Percentiles rank a stretch among this genome's conserved stretches.
These are phyloP conservation scores for Polymyxa betae DNA, from an alignment of 208 protist species.

Conservation along the genomic window DNA sequence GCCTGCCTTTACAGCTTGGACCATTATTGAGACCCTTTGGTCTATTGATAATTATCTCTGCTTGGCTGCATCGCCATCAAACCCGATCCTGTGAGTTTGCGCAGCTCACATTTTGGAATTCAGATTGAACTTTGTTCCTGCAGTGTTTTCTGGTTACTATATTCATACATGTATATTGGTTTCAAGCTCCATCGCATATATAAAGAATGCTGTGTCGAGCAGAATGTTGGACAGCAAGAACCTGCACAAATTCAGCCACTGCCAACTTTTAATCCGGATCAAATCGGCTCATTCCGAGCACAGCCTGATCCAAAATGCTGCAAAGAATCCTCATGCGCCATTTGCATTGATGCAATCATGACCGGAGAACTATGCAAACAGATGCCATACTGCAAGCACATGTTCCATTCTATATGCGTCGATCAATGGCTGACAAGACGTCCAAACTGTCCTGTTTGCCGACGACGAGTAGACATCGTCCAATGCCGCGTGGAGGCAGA, in stretches of 20 bases:
- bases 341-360: not conserved
- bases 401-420: not conserved
- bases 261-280: not conserved
- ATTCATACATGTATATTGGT: not conserved
- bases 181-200: slow-evolving; percentile 10
- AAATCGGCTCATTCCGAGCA: not conserved
- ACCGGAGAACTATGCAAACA: slow-evolving; percentile 7
- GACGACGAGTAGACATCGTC: not conserved
- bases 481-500: not conserved
- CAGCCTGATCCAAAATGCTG: not conserved
- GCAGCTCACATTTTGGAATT: slow-evolving; percentile 12
- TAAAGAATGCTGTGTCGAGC: not conserved
- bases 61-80: slow-evolving; percentile 9
- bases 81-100: slow-evolving; percentile 22
- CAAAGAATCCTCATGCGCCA: not conserved
- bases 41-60: slow-evolving; percentile 12
- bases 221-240: not conserved
- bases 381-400: slow-evolving; percentile 10
- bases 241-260: not conserved
- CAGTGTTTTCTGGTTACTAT: not conserved
- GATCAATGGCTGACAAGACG: slow-evolving; percentile 5
- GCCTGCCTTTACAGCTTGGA: slow-evolving; percentile 19
- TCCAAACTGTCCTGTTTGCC: slow-evolving; percentile 11
- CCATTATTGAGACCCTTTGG: not conserved
- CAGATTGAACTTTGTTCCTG: not conserved